phyloP scores from a whole-genome alignment of 169 alveolate species.

The Eimeria acervulina region DNA sequence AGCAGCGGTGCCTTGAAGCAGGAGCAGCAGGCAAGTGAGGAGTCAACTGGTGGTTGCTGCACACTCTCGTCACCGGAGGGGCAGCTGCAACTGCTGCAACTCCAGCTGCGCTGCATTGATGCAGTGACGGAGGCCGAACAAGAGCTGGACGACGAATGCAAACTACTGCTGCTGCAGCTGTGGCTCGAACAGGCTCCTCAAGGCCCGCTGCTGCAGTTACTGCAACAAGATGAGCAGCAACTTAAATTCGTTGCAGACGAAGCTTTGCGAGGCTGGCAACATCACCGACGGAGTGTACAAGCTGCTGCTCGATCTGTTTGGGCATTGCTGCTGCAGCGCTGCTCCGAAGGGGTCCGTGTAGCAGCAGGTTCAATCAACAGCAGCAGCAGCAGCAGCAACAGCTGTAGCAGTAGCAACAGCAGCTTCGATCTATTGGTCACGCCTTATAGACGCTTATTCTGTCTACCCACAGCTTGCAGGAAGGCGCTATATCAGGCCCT shows the following conservation, averaged over 20 bases:
- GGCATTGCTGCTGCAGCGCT: constrained; percentile 69
- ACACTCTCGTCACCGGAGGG: neutral
- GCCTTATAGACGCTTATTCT: neutral
- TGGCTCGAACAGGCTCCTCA: neutral
- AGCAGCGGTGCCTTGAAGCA: neutral
- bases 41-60: neutral
- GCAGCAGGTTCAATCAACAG: constrained; percentile 6
- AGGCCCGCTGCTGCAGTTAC: constrained; percentile 3
- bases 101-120: constrained; percentile 39
- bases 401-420: neutral
- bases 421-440: neutral
- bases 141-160: constrained; percentile 10
- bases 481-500: constrained; percentile 33
- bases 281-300: constrained; percentile 34
- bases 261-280: constrained; percentile 64
- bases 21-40: neutral
- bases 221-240: constrained; percentile 5
- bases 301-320: constrained; percentile 58
- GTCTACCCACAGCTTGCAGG: constrained; percentile 34
- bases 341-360: constrained; percentile 52
- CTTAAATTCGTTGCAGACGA: constrained; percentile 36
- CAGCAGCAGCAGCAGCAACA: constrained; percentile 58
- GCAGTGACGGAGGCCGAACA: neutral
- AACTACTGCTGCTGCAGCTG: constrained; percentile 4
- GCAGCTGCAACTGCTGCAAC: constrained; percentile 36